A percentile compares a stretch with the other conserved stretches of the same genome.
These are phyloP conservation scores for Ceratocystis destructans DNA, from an alignment of 2,329 filamentous ascomycete genomes.

Conservation along the genomic window DNA sequence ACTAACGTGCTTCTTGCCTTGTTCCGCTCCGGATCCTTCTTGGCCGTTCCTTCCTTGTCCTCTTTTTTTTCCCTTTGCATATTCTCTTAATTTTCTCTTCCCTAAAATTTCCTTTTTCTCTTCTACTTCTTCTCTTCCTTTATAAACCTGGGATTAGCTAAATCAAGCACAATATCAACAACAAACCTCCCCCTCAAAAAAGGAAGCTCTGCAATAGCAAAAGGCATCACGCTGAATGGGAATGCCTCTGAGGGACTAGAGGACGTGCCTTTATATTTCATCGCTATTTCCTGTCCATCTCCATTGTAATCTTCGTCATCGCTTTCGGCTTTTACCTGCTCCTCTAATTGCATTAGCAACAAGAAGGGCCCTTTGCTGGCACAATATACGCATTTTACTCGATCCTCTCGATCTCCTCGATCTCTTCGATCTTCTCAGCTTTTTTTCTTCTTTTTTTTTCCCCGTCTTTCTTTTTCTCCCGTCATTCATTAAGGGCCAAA, in stretches of 20 bases:
- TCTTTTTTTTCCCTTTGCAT: neutral
- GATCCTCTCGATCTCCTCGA: too few relatives aligned
- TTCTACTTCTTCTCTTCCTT: neutral
- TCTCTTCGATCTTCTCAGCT: too few relatives aligned
- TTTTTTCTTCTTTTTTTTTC: neutral
- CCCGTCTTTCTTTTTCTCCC: neutral
- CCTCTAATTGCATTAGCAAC: neutral
- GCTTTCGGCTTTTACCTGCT: neutral
- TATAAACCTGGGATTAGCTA: too few relatives aligned
- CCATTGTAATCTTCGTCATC: neutral
- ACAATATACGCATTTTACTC: too few relatives aligned
- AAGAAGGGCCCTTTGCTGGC: neutral
- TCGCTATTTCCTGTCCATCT: neutral
- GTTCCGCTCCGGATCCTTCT: neutral
- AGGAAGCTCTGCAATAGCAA: neutral
- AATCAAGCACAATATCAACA: neutral
- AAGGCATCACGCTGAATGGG: neutral
- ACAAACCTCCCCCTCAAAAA: neutral
- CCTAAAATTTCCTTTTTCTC: neutral
- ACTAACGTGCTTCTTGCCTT: neutral
- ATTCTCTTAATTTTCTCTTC: neutral
- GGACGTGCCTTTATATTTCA: neutral
- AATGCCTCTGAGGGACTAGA: neutral
- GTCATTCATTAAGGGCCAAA: neutral
- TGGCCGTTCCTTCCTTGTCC: neutral